These are phyloP conservation scores for Liriodendron chinense DNA, from an alignment of 164 flowering plant species.

Conservation along the genomic window DNA sequence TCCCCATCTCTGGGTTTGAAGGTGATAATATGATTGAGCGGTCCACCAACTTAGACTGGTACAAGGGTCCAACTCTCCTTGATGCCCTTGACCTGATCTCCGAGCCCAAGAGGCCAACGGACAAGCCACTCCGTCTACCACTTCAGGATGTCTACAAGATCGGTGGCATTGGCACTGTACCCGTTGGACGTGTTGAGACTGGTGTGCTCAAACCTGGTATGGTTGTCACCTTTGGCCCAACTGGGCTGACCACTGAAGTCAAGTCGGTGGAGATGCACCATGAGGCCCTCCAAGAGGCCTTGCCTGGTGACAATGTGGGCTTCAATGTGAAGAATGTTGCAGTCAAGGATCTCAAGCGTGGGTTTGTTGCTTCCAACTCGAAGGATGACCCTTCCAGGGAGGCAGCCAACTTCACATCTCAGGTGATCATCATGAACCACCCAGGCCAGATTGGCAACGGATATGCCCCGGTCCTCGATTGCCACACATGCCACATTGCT, in stretches of 20 bases:
- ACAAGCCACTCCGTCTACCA: constrained; percentile 78
- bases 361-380: constrained; percentile 65
- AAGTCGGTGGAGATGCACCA: constrained; percentile 80
- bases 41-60: constrained; percentile 80
- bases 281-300: constrained; percentile 58
- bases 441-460: constrained; percentile 76
- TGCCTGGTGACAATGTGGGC: constrained; percentile 68
- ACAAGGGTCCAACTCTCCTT: constrained; percentile 78
- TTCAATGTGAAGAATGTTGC: constrained; percentile 73
- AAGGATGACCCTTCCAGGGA: constrained; percentile 70
- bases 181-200: constrained; percentile 69
- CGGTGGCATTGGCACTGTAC: constrained; percentile 72
- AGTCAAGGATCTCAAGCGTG: constrained; percentile 72
- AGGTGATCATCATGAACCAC: constrained; percentile 81
- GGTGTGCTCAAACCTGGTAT: constrained; percentile 65
- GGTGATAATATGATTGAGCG: constrained; percentile 88
- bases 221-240: constrained; percentile 68
- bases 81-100: constrained; percentile 54
- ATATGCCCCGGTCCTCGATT: constrained; percentile 65
- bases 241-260: constrained; percentile 67
- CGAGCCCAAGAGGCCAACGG: constrained; percentile 71
- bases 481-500: constrained; percentile 75
- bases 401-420: constrained; percentile 67
- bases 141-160: constrained; percentile 77
- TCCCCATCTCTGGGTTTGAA: constrained; percentile 78